Conservation (phyloP, 2,329 filamentous ascomycete species). For the Emericellopsis cladophorae region DNA sequence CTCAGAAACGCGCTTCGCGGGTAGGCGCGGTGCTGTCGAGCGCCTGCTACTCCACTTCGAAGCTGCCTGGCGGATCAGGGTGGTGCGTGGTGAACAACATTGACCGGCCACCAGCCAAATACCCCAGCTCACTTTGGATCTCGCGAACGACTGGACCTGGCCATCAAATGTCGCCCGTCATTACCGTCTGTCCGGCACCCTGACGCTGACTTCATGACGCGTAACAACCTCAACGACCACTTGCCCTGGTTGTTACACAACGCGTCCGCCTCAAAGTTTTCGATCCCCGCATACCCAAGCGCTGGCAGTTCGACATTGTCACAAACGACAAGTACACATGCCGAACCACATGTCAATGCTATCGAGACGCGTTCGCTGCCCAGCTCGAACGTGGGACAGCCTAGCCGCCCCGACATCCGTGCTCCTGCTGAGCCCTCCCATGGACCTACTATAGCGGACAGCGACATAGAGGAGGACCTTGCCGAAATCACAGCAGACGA, state of each 20-base stretch:
- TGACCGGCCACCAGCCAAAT: neutral
- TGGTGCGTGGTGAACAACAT: conserved; percentile 1
- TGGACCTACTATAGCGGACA: neutral
- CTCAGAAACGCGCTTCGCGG: conserved; percentile 20
- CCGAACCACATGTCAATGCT: no score
- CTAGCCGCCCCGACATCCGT: no score
- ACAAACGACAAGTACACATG: no score
- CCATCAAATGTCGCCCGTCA: conserved; percentile 1
- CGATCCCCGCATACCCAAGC: conserved; percentile 22
- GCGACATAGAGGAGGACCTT: conserved; percentile 1
- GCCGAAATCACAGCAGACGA: conserved; percentile 11
- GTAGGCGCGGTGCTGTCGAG: neutral
- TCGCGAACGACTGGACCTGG: neutral
- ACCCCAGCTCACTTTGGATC: neutral
- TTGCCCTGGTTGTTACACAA: conserved; percentile 44
- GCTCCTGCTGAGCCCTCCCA: neutral
- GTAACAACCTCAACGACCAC: conserved; percentile 46
- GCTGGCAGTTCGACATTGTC: no score
- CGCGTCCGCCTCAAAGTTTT: conserved; percentile 25
- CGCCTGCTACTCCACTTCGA: neutral
- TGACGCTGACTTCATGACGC: conserved; percentile 42
- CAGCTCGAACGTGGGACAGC: no score
- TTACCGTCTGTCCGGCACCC: conserved; percentile 10
- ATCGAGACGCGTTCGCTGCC: no score
- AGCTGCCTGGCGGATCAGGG: no score